Evolutionary conservation across 805 yeast genomes (phyloP).

Genomic region (Blastobotrys terrestris): DNA sequence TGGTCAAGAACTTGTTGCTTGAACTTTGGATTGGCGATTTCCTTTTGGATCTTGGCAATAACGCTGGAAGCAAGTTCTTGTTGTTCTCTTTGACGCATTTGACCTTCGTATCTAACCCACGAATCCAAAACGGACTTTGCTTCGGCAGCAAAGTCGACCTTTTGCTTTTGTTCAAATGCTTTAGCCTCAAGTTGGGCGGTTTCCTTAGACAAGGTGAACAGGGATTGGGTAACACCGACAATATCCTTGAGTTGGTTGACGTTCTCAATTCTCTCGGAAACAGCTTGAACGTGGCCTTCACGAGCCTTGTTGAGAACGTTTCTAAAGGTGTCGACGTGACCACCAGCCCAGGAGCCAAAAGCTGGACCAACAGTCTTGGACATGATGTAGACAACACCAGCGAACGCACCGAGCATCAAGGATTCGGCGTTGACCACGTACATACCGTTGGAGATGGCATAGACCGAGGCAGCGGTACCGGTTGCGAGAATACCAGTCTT

Average conservation of each 20-base stretch:
- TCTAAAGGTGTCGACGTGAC: slow-evolving; percentile 73
- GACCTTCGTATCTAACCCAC: slow-evolving; percentile 97
- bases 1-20: slow-evolving; percentile 88
- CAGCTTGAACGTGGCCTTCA: slow-evolving; percentile 85
- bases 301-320: slow-evolving; percentile 82
- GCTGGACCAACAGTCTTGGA: slow-evolving; percentile 90
- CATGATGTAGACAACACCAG: slow-evolving; percentile 64
- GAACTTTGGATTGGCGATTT: slow-evolving; percentile 80
- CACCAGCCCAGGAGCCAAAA: slow-evolving; percentile 90
- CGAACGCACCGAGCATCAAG: slow-evolving; percentile 72
- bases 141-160: slow-evolving; percentile 78
- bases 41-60: slow-evolving; percentile 81
- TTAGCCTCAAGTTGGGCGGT: slow-evolving; percentile 94
- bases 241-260: slow-evolving; percentile 89
- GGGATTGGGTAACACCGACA: slow-evolving; percentile 81
- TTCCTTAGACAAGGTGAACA: slow-evolving; percentile 92
- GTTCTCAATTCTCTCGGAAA: slow-evolving; percentile 81
- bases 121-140: slow-evolving; percentile 95
- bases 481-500: slow-evolving; percentile 96
- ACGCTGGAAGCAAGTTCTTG: slow-evolving; percentile 82
- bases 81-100: slow-evolving; percentile 94
- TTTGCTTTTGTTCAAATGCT: slow-evolving; percentile 88
- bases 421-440: slow-evolving; percentile 94
- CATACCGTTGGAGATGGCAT: slow-evolving; percentile 89
- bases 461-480: slow-evolving; percentile 86